Conservation (phyloP, 2,329 filamentous ascomycete species). For the Hypoxylon sp. region DNA sequence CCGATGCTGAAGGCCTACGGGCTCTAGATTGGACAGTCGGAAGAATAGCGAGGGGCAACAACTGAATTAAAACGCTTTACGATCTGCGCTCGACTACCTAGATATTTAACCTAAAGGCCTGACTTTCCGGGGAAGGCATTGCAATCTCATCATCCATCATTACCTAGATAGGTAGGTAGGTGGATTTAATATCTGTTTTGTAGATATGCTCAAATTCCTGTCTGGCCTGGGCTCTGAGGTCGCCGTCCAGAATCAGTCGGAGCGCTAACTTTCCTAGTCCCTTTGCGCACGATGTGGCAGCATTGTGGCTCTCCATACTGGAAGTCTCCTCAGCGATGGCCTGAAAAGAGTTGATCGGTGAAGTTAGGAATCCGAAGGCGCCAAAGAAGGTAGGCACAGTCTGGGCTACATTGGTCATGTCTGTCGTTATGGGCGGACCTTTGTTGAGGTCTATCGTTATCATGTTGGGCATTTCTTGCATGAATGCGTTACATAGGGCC, state of each 20-base stretch:
- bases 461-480: constrained; percentile 53
- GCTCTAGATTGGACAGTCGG: too few relatives aligned
- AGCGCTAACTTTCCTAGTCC: constrained; percentile 32
- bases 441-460: constrained; percentile 48
- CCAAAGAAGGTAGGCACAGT: constrained; percentile 58
- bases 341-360: constrained; percentile 53
- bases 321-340: constrained; percentile 54
- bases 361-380: constrained; percentile 55
- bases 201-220: constrained; percentile 27
- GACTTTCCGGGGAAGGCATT: too few relatives aligned
- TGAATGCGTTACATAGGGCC: constrained; percentile 54
- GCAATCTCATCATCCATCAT: too few relatives aligned
- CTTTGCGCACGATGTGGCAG: constrained; percentile 24
- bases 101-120: too few relatives aligned
- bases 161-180: too few relatives aligned
- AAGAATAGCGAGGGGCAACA: too few relatives aligned
- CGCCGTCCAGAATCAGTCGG: constrained; percentile 27
- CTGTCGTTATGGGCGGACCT: constrained; percentile 52
- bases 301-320: constrained; percentile 60
- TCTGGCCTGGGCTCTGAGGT: constrained; percentile 9
- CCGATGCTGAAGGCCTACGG: constrained; percentile 33
- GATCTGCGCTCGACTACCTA: too few relatives aligned
- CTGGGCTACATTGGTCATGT: constrained; percentile 62
- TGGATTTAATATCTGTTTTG: too few relatives aligned
- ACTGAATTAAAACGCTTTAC: too few relatives aligned